Percentiles rank a stretch among this genome's conserved stretches.
These are phyloP conservation scores for Cenchrus fungigraminus DNA, from an alignment of 176 grass and related monocot species.

Conservation along the genomic window DNA sequence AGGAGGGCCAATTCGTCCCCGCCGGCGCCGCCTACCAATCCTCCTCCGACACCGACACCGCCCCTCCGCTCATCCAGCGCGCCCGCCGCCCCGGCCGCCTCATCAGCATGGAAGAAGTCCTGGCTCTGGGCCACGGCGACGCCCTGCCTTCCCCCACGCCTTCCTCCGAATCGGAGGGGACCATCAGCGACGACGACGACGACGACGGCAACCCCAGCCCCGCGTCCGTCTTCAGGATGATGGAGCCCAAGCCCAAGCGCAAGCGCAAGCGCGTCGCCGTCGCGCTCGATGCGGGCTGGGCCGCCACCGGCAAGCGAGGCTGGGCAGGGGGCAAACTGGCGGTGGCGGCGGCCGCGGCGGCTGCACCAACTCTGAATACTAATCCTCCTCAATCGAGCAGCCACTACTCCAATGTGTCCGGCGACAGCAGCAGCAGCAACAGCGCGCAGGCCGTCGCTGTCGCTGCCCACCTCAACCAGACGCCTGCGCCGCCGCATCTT, in stretches of 20 bases:
- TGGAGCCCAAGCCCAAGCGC: background rate
- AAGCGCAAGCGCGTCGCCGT: background rate
- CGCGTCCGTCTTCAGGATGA: background rate
- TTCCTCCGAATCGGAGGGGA: background rate
- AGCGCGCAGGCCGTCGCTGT: too few relatives aligned
- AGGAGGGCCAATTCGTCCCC: background rate
- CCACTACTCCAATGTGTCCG: too few relatives aligned
- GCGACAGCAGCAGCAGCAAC: too few relatives aligned
- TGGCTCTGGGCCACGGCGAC: background rate
- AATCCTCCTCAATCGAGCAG: too few relatives aligned
- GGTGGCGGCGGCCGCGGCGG: too few relatives aligned
- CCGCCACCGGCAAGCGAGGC: background rate
- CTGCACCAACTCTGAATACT: too few relatives aligned
- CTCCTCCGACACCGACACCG: background rate
- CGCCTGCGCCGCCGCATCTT: too few relatives aligned
- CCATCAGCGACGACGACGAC: conserved; percentile 15
- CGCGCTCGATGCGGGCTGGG: background rate
- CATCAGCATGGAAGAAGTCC: background rate
- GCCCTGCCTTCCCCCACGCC: background rate
- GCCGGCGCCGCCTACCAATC: background rate
- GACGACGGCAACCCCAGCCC: background rate
- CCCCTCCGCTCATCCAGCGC: too few relatives aligned
- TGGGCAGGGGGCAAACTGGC: background rate
- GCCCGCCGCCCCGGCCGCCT: background rate
- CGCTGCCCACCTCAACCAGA: background rate